Evolutionary conservation across 225 moss, liverwort and hornwort genomes (phyloP).

Genomic region (Asterella californica): DNA sequence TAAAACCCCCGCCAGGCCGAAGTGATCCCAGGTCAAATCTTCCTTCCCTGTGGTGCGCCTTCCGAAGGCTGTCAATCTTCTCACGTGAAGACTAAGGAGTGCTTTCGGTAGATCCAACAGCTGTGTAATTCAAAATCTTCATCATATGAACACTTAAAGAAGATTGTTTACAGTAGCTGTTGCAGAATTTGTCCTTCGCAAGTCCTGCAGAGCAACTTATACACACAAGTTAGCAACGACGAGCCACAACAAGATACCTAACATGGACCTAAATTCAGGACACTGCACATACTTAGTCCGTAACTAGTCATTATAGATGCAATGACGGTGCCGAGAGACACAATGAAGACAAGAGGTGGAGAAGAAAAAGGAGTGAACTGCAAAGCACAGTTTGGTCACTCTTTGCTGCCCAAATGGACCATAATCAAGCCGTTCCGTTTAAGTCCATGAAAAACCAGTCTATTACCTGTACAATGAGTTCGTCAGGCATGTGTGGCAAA

Average conservation of each 20-base stretch:
- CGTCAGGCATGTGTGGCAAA: slow-evolving; percentile 91
- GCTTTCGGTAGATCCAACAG: slow-evolving; percentile 4
- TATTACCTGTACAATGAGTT: slow-evolving; percentile 87
- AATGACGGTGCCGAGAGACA: too few species aligned
- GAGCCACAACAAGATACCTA: background rate
- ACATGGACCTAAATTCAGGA: too few species aligned
- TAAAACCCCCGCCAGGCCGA: background rate
- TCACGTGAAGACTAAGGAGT: background rate
- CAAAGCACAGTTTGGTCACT: background rate
- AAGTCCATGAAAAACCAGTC: too few species aligned
- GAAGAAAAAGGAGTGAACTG: background rate
- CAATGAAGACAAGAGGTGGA: background rate
- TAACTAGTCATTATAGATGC: too few species aligned
- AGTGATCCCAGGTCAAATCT: background rate
- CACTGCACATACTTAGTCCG: too few species aligned
- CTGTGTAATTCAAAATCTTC: slow-evolving; percentile 11
- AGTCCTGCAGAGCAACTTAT: slow-evolving; percentile 62
- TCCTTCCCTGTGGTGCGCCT: background rate
- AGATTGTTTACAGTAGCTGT: slow-evolving; percentile 95
- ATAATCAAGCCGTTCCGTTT: background rate
- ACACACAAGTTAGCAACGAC: background rate
- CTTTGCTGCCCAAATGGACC: background rate
- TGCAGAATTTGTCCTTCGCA: slow-evolving; percentile 89
- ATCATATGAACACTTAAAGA: slow-evolving; percentile 49
- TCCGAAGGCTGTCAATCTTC: background rate